These are phyloP conservation scores for Colletotrichum orbiculare DNA, from an alignment of 2,329 filamentous ascomycete genomes.

Conservation along the genomic window DNA sequence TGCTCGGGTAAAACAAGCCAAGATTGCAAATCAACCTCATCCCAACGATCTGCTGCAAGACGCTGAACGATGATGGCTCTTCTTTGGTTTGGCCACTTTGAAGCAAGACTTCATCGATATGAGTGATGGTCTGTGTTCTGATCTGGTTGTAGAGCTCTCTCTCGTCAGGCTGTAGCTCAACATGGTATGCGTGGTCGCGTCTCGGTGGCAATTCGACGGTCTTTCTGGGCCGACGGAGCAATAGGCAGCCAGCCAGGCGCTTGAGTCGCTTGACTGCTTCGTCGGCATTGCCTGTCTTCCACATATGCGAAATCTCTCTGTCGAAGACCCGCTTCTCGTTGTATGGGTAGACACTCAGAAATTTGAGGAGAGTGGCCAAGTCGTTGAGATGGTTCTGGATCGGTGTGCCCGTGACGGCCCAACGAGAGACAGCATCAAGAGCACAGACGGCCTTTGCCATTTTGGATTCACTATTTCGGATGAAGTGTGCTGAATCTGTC, in stretches of 20 bases:
- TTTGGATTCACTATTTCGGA: conserved; percentile 48
- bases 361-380: conserved; percentile 54
- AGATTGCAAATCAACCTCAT: conserved; percentile 59
- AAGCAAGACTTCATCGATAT: conserved; percentile 48
- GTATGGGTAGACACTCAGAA: conserved; percentile 56
- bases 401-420: conserved; percentile 61
- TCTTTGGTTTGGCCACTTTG: not conserved
- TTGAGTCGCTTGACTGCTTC: conserved; percentile 54
- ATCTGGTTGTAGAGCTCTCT: conserved; percentile 48
- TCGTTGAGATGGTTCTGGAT: conserved; percentile 59
- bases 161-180: conserved; percentile 52
- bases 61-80: conserved; percentile 48
- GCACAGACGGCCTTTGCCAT: conserved; percentile 52
- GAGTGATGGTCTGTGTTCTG: conserved; percentile 41
- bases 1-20: conserved; percentile 53
- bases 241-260: conserved; percentile 48
- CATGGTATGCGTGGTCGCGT: conserved; percentile 44
- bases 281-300: conserved; percentile 50
- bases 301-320: conserved; percentile 48
- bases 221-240: conserved; percentile 52
- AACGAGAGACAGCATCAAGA: conserved; percentile 50
- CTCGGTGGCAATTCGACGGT: conserved; percentile 52
- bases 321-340: conserved; percentile 51
- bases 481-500: conserved; percentile 50
- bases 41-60: conserved; percentile 56